These are phyloP conservation scores for Pythium plurisporium DNA, from an alignment of 352 stramenopile species.

Conservation along the genomic window DNA sequence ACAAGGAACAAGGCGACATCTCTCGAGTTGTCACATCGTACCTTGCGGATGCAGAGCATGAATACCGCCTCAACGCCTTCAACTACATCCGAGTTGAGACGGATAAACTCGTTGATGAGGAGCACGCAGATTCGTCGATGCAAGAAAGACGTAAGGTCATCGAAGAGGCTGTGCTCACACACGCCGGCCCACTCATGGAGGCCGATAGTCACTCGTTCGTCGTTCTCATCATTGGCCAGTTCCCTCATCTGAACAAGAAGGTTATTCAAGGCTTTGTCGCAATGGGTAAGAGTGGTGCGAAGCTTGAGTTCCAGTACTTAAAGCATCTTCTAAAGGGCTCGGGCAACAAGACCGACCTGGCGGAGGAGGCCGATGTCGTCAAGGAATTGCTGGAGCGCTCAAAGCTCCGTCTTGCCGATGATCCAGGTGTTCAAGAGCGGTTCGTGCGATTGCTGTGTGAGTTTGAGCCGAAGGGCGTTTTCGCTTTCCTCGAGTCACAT, in stretches of 20 bases:
- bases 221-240: constrained; percentile 82
- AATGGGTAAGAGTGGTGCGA: constrained; percentile 70
- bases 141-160: constrained; percentile 58
- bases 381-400: constrained; percentile 79
- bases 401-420: constrained; percentile 75
- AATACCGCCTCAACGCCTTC: constrained; percentile 82
- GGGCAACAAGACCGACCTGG: constrained; percentile 45
- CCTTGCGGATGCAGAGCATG: constrained; percentile 70
- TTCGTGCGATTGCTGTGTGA: constrained; percentile 79
- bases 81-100: constrained; percentile 73
- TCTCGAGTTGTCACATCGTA: constrained; percentile 75
- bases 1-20: constrained; percentile 77
- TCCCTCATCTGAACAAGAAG: constrained; percentile 82
- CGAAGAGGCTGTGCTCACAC: constrained; percentile 69
- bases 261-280: constrained; percentile 80
- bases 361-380: constrained; percentile 69
- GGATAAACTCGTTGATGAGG: constrained; percentile 40
- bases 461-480: constrained; percentile 71
- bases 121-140: constrained; percentile 26
- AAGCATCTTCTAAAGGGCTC: constrained; percentile 71
- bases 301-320: constrained; percentile 81
- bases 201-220: constrained; percentile 88
- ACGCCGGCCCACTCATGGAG: constrained; percentile 81
- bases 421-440: constrained; percentile 76
- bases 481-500: constrained; percentile 77